Conservation (phyloP, 1,284 basidiomycete genomes). For the Cryptococcus depauperatus region DNA sequence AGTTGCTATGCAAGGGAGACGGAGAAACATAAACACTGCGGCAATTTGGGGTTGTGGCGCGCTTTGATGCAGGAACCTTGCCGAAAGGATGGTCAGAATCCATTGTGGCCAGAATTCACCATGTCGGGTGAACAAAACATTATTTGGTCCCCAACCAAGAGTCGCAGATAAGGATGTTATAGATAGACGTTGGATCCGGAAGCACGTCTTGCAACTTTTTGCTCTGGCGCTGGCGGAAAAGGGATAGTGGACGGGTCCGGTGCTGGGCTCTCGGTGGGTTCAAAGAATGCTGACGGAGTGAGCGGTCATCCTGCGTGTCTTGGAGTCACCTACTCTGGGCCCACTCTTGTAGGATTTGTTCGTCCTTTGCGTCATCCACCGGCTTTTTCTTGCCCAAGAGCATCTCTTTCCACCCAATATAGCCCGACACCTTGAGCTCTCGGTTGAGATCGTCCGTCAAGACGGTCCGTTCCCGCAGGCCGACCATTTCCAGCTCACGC, state of each 20-base stretch:
- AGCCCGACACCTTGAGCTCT: conserved; percentile 20
- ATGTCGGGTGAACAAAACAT: background rate
- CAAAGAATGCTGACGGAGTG: background rate
- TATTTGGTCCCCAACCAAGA: no score
- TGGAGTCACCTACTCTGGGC: conserved; percentile 21
- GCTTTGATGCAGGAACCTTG: no score
- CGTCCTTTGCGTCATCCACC: conserved; percentile 19
- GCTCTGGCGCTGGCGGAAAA: background rate
- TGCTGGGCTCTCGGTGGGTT: background rate
- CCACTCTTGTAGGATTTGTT: conserved; percentile 18
- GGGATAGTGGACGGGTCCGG: no score
- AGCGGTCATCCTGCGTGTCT: background rate
- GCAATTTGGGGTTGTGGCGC: no score
- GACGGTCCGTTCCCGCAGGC: conserved; percentile 30
- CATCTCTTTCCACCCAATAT: conserved; percentile 39
- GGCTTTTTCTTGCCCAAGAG: conserved; percentile 31
- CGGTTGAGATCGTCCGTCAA: conserved; percentile 7
- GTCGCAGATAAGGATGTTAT: conserved; percentile 4
- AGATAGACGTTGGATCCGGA: conserved; percentile 1
- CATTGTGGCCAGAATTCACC: no score
- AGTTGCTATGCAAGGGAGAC: no score
- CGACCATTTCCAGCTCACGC: conserved; percentile 44
- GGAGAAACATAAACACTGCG: no score
- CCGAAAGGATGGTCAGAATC: no score
- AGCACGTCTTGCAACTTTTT: background rate